Percentiles rank a stretch among this genome's conserved stretches.
Evolutionary conservation across 441 rosid species (phyloP).

Genomic region (Kokia cookei): DNA sequence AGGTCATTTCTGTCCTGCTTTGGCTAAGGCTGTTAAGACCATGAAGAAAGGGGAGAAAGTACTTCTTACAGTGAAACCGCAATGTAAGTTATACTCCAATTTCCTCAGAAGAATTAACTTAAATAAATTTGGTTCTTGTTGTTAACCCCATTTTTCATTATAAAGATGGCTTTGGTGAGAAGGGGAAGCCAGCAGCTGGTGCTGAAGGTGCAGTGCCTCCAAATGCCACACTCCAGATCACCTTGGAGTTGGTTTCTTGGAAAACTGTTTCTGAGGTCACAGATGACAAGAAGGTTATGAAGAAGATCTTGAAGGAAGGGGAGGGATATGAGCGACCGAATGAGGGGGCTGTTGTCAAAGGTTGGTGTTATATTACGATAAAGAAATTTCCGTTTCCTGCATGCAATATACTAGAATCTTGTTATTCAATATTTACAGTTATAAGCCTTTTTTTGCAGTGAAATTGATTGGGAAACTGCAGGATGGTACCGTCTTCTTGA

Average conservation of each 20-base stretch:
- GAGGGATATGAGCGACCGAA: constrained; percentile 85
- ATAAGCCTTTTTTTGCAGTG: constrained; percentile 34
- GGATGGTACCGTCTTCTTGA: constrained; percentile 67
- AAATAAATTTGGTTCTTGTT: neutral
- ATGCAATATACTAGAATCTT: neutral
- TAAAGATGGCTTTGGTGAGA: constrained; percentile 92
- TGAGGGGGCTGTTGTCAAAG: constrained; percentile 72
- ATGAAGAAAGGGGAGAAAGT: constrained; percentile 86
- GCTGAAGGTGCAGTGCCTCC: constrained; percentile 67
- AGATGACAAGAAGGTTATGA: constrained; percentile 72
- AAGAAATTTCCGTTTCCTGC: neutral
- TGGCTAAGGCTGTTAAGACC: constrained; percentile 71
- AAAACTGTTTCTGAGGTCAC: constrained; percentile 75
- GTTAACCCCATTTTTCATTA: neutral
- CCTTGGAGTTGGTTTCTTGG: constrained; percentile 74
- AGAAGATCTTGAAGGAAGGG: constrained; percentile 77
- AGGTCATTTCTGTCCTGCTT: constrained; percentile 79
- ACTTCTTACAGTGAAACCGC: constrained; percentile 73
- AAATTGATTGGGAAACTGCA: constrained; percentile 67
- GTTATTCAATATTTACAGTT: neutral
- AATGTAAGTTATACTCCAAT: constrained; percentile 38
- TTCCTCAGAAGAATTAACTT: neutral
- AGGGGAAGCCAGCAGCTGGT: constrained; percentile 57
- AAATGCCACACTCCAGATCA: constrained; percentile 53
- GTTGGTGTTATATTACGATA: constrained; percentile 19